Evolutionary conservation across 768 basidiomycete genomes (phyloP), one percentile per base, ranked within the genome.

Genomic region (Clitopilus passeckerianus): DNA sequence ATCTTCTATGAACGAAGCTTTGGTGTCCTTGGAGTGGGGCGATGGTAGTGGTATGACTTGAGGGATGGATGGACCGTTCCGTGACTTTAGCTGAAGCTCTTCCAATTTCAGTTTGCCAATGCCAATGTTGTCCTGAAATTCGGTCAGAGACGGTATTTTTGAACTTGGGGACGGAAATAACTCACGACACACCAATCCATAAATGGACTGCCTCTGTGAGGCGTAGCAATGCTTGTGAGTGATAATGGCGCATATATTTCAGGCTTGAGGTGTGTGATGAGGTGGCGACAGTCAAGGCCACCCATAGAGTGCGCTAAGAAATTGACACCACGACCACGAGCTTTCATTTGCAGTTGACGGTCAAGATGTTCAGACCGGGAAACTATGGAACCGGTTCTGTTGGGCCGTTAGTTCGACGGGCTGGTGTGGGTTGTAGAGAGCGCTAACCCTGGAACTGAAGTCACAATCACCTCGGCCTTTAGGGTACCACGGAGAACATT

Each of bases 241-340:
- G 93, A 95, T 30, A 94, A 73, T 1, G 97, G 95, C 1, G 81
- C 81, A 73, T 98, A 98, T 55, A 89, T 86, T 9, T 74, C 79
- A 0, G 96, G 94, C 62, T 84, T 83, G 65, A 95, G 79, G 70
- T 90, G 90, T 1, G 92, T 86, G 60, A 98, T 95, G 16, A 99
- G 78, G 69, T 98, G 87, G 55, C 97, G 84, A 68, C 94, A 94
- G 68, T 99, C 97, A 8, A 99, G 80, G 0, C 96, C 96, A 18
- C 96, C 96, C 97, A 99, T 99, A 6, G 93, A 95, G 70, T 99
- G 97, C 0, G 93, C 97, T 50, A 99, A 78, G 63, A 99, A 86
- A 70, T 99, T 99, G 66, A 98, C 74, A 8, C 90, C 92, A 53
- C 88, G 84, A 5, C 92, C 94, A 14, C 75, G 78, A 3, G 87